Conservation (phyloP, 2,329 filamentous ascomycete species). For the Didymella arachidicola region DNA sequence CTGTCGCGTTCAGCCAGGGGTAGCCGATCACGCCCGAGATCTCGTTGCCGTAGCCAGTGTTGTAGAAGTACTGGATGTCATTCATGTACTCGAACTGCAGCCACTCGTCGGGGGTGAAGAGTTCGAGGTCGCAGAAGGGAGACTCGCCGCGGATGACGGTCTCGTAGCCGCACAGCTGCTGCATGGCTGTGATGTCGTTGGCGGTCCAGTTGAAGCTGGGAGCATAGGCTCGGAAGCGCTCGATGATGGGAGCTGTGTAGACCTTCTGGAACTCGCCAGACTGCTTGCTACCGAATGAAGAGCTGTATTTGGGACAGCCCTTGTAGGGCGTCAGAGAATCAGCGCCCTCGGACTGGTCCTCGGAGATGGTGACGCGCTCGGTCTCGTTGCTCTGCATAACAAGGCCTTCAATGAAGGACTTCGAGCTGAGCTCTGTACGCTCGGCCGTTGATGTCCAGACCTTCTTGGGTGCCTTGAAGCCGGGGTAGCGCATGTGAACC, state of each 20-base stretch:
- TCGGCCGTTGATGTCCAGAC: constrained; percentile 71
- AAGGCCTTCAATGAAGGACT: constrained; percentile 65
- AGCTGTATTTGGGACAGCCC: constrained; percentile 69
- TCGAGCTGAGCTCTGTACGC: constrained; percentile 65
- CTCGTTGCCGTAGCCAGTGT: constrained; percentile 68
- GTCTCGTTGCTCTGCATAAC: constrained; percentile 63
- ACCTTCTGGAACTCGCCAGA: constrained; percentile 59
- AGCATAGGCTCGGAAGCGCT: constrained; percentile 61
- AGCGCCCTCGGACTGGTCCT: constrained; percentile 65
- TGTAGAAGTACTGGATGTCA: constrained; percentile 71
- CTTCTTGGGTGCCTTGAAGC: constrained; percentile 60
- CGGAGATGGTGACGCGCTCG: constrained; percentile 63
- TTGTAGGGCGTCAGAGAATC: constrained; percentile 70
- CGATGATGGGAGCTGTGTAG: constrained; percentile 69
- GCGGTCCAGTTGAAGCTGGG: constrained; percentile 69
- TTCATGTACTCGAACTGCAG: constrained; percentile 72
- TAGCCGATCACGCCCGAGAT: constrained; percentile 67
- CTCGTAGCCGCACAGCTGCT: constrained; percentile 72
- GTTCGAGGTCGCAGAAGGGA: constrained; percentile 66
- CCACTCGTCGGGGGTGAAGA: constrained; percentile 70
- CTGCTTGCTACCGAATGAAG: constrained; percentile 64
- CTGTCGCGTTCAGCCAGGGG: constrained; percentile 72
- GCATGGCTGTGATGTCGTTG: constrained; percentile 69
- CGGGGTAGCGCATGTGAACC: constrained; percentile 65
- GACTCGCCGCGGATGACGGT: constrained; percentile 69